Base-by-base conservation (phyloP, 2,329 filamentous ascomycete genomes). In the Fusarium haematococcum region DNA sequence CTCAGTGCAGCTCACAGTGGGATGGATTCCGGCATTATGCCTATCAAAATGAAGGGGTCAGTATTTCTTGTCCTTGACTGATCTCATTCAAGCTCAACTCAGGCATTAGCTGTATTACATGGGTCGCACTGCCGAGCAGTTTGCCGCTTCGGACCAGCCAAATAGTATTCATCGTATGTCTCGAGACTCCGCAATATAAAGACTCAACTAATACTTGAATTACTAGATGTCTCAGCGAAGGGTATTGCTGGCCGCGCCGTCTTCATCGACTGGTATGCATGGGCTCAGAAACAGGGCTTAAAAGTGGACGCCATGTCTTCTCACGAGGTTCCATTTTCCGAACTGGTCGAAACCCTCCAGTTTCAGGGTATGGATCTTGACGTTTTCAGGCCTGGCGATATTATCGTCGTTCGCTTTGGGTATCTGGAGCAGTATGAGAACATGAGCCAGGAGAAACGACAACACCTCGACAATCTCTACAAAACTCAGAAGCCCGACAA, bases 21-120 rank as follows among this genome's bases (percentile, higher is more conserved):
- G 77, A 76, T 48, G 77, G 76, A 0, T 71, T 76, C 2, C 50
- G 77, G 1, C 75, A 78, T n/a, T 78, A 77, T n/a, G 75, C 73
- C 4, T 78, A 78, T 20, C 77, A 78, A 23, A 48, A 73, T 3
- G 69, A 74, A 54, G 76, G 63, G 2, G 74, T 78, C 0, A 43
- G 73, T 68, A 45, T 32, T n/a, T 23, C 11, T 14, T 32, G 3
- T 7, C 3, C 11, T 5, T n/a, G n/a, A 13, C 7, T 3, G 27
- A 9, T 16, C 8, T 32, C 39, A 58, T 6, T 23, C 16, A 6
- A 18, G 27, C 27, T 33, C 13, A 13, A 52, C 23, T 4, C 16
- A 32, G 30, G 39, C 13, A 16, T 20, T 7, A 74, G 77, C 25
- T 78, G n/a, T 78, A 78, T 27, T 79, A 75, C 39, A 79, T 76